Evolutionary conservation across 139 green algal genomes (phyloP), one percentile per base, ranked within the genome.

Genomic region (Zygnema circumcarinatum): DNA sequence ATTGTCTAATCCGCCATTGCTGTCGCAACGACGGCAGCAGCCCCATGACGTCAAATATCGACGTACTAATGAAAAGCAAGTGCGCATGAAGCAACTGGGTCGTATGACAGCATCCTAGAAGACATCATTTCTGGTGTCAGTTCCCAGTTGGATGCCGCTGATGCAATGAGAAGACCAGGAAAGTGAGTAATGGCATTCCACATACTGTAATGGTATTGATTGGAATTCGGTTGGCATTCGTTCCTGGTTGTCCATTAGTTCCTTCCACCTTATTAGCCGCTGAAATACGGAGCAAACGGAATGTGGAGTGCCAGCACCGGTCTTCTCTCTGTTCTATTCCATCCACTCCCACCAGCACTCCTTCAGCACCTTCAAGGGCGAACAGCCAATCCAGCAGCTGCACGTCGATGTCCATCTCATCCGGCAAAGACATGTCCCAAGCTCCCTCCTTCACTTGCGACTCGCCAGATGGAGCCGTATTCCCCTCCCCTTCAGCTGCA

Each of bases 331-430:
- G 69, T 11, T 22, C 16, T 16, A 62, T 16, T 25, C 47, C 47
- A 62, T 62, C 16, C 16, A 25, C 47, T 62, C 16, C 47, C 3
- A 20, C 7, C 16, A n/a, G 69, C 7, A 78, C 69, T 39, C 69
- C 69, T 11, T 39, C 69, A 0, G 81, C 81, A 32, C 81, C 81
- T 40, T 87, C 81, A 22, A 87, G 62, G 1, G 81, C 81, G n/a
- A 87, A 87, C 29, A 87, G 67, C 81, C 81, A 87, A 52, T 87
- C 81, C 33, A 87, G 81, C 32, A 87, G 67, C 67, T 87, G 81
- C 33, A 87, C 29, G 38, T 87, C 81, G n/a, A 87, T 31, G 67
- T 87, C 67, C 29, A 87, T 47, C 33, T 87, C 81, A 33, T 87
- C 32, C 35, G 81, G 81, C 11, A 87, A 20, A 32, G 74, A 52